These are phyloP conservation scores for Houttuynia cordata DNA, from an alignment of 164 flowering plant species.

Conservation along the genomic window DNA sequence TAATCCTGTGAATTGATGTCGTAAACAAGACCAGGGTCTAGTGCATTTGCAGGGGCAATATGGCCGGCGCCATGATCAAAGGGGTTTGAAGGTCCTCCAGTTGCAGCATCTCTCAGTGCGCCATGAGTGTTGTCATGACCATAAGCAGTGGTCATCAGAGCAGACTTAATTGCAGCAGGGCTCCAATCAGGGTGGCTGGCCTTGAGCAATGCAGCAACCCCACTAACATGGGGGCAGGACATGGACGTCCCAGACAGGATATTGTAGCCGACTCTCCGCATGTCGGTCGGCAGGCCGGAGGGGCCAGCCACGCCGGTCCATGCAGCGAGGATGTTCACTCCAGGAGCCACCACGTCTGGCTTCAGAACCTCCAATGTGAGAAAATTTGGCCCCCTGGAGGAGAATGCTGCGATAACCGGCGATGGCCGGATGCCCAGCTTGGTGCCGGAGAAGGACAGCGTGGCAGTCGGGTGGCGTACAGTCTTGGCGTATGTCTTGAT, in stretches of 20 bases:
- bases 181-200: constrained; percentile 28
- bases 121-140: constrained; percentile 19
- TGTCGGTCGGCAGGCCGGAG: constrained; percentile 14
- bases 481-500: constrained; percentile 16
- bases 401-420: constrained; percentile 25
- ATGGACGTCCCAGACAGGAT: constrained; percentile 31
- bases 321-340: constrained; percentile 30
- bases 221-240: constrained; percentile 36
- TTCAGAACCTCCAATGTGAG: constrained; percentile 19
- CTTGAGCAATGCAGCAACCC: constrained; percentile 29
- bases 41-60: constrained; percentile 20
- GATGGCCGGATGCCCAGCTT: constrained; percentile 16
- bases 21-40: constrained; percentile 26
- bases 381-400: constrained; percentile 32
- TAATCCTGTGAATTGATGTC: constrained; percentile 20
- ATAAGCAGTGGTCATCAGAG: constrained; percentile 29
- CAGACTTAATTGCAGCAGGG: constrained; percentile 30
- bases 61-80: constrained; percentile 27
- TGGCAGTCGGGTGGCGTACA: constrained; percentile 14
- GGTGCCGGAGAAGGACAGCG: constrained; percentile 19
- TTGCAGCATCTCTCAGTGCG: constrained; percentile 17
- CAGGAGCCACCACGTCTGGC: constrained; percentile 30
- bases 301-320: constrained; percentile 17
- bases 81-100: constrained; percentile 13
- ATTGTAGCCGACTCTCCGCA: constrained; percentile 19